Conservation (phyloP, 768 basidiomycete species). For the Hypsizygus marmoreus region DNA sequence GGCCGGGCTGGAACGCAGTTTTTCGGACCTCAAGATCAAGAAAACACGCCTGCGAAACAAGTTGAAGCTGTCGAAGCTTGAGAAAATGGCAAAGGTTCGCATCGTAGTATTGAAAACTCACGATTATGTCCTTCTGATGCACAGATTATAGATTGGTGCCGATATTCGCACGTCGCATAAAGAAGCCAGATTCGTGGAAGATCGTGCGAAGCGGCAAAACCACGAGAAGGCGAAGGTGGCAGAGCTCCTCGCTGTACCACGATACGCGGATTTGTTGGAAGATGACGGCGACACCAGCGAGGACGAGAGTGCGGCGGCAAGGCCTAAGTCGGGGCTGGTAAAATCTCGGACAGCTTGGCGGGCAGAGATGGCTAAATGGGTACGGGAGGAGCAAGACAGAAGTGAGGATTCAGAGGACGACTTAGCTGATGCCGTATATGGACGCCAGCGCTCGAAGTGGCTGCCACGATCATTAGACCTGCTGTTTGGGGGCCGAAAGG, state of each 20-base stretch:
- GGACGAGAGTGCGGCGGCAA: background rate
- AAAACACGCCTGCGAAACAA: conserved; percentile 24
- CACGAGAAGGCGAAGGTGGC: conserved; percentile 14
- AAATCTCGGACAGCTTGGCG: conserved; percentile 19
- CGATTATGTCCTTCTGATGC: background rate
- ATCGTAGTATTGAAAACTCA: background rate
- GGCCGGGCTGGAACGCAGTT: conserved; percentile 22
- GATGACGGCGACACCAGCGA: background rate
- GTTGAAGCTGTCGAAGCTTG: conserved; percentile 21
- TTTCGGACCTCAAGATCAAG: conserved; percentile 30
- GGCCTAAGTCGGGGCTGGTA: background rate
- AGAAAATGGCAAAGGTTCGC: conserved; percentile 29
- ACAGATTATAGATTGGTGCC: conserved; percentile 21
- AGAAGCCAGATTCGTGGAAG: conserved; percentile 14
- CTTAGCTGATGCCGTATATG: conserved; percentile 4
- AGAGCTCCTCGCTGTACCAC: conserved; percentile 20
- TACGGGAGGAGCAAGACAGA: conserved; percentile 8
- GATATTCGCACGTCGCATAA: conserved; percentile 19
- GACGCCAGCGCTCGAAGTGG: conserved; percentile 13
- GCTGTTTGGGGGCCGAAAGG: conserved; percentile 19
- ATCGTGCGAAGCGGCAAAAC: conserved; percentile 15
- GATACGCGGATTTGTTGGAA: conserved; percentile 17
- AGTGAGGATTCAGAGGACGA: conserved; percentile 9
- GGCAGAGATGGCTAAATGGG: conserved; percentile 22
- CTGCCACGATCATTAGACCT: conserved; percentile 16